Evolutionary conservation across 163 green algal species (phyloP).

Genomic region (Chlamydomonas reinhardtii): DNA sequence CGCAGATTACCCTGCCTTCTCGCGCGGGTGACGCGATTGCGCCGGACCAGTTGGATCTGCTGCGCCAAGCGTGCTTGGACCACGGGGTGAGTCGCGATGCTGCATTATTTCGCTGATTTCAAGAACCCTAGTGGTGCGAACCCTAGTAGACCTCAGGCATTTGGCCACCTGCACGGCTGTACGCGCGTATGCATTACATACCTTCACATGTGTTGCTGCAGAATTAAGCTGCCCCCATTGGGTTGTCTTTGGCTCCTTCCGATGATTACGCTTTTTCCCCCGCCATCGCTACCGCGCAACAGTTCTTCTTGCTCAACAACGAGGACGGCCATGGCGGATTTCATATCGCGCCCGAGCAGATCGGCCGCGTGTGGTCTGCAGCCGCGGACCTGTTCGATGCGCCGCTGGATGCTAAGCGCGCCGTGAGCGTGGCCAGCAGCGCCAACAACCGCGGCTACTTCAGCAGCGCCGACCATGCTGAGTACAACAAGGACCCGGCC

Average conservation of each 20-base stretch:
- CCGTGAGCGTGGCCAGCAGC: not conserved
- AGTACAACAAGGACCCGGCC: slow-evolving; percentile 28
- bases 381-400: slow-evolving; percentile 17
- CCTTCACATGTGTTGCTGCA: too few species aligned
- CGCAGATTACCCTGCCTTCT: not conserved
- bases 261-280: too few species aligned
- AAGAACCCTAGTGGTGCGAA: too few species aligned
- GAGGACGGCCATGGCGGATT: too few species aligned
- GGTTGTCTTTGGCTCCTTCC: too few species aligned
- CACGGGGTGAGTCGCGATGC: not conserved
- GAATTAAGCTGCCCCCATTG: too few species aligned
- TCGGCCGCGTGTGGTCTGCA: not conserved
- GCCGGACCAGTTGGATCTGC: not conserved
- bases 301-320: too few species aligned
- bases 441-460: slow-evolving; percentile 38
- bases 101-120: too few species aligned
- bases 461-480: not conserved
- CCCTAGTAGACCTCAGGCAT: too few species aligned
- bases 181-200: too few species aligned
- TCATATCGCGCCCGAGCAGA: not conserved
- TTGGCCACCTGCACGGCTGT: too few species aligned
- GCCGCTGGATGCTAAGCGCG: slow-evolving; percentile 2
- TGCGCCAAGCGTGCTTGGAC: not conserved
- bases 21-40: not conserved
- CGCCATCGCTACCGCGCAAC: too few species aligned